These are phyloP conservation scores for Crithidia acanthocephali DNA, from an alignment of 208 protist species.

Conservation along the genomic window DNA sequence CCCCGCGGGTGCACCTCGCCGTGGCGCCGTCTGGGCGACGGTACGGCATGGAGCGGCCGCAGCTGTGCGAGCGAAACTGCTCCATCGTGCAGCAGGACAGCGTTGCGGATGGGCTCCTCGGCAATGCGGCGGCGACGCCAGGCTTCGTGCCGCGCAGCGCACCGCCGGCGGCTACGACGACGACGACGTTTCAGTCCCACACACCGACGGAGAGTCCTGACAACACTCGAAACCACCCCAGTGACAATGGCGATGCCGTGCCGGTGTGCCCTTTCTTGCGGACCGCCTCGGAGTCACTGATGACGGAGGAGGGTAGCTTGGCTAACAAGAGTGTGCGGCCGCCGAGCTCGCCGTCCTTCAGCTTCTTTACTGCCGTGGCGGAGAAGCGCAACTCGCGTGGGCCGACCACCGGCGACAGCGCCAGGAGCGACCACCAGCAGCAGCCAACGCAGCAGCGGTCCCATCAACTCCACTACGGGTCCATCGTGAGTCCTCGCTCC, in stretches of 20 bases:
- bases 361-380: conserved; percentile 17
- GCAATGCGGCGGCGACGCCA: not conserved
- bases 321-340: not conserved
- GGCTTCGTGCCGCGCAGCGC: not conserved
- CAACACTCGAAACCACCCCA: too few relatives aligned
- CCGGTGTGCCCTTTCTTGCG: not conserved
- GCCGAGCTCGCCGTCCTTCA: conserved; percentile 31
- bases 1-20: conserved; percentile 18
- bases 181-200: conserved; percentile 5
- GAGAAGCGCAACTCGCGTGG: conserved; percentile 4
- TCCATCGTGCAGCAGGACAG: not conserved
- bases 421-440: not conserved
- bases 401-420: not conserved
- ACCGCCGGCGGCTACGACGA: not conserved
- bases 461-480: too few relatives aligned
- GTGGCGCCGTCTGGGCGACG: not conserved
- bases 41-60: not conserved
- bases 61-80: not conserved
- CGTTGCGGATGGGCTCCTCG: not conserved
- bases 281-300: not conserved
- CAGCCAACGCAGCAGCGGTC: too few relatives aligned
- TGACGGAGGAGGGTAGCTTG: not conserved
- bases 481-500: conserved; percentile 10
- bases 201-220: not conserved
- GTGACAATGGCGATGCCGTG: not conserved